Evolutionary conservation across 1,139 yeast species (phyloP), one percentile per base, ranked within the genome.

Genomic region (Meyerozyma carpophila): DNA sequence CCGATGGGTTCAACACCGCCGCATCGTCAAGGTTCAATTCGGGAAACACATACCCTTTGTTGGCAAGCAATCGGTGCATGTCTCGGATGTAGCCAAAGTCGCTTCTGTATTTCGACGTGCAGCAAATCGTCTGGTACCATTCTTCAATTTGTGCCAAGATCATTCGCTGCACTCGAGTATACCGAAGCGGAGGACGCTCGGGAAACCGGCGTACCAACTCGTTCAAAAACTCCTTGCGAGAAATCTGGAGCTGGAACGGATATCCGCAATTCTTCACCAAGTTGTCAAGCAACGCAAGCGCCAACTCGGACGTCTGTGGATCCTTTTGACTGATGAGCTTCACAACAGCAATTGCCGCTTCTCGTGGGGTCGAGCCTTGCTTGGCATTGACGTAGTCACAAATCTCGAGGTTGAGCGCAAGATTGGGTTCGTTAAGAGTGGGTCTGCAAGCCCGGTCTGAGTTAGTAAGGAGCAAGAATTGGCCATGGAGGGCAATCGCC

Each of bases 231-330:
- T 93, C 98, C 65, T 93, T 93, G 50, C 98, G 79, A 8, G 96
- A 87, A 44, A 93, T 88, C 66, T 94, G 98, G 44, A 93, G 73
- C 52, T 93, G 98, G 68, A 93, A 82, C 4, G 98, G 97, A 63
- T 91, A 94, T 3, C 98, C 98, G 70, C 99, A 93, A 66, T 93
- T 93, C 68, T 93, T 93, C 44, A 93, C 98, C 55, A 94, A 73
- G 47, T 89, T 90, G 60, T 93, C 99, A 53, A 93, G 77, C 44
- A 85, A 61, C 5, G 75, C 54, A 66, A 63, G 60, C 4, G 83
- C 83, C 62, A 79, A 66, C 58, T 78, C 83, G 13, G 81, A 68
- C 25, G 91, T 86, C 58, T 87, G 95, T 0, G 94, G 82, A 53
- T 87, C 94, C 54, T 88, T 76, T 53, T 85, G 85, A 63, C 90